These are phyloP conservation scores for Mrakia gelida DNA, from an alignment of 768 basidiomycete genomes.

Conservation along the genomic window DNA sequence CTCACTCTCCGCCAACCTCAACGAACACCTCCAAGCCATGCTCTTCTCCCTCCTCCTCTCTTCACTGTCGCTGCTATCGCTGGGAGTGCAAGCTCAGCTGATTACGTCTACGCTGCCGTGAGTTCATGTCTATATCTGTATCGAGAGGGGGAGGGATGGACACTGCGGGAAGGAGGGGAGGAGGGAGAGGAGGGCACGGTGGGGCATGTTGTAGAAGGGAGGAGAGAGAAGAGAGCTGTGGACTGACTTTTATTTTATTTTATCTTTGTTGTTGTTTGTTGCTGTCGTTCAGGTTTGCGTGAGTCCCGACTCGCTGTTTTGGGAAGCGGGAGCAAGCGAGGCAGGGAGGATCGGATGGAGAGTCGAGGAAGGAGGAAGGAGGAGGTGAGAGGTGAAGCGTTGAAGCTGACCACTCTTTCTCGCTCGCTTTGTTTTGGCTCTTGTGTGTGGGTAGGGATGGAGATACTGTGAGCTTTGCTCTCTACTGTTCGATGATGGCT, in stretches of 20 bases:
- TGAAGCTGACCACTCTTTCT: neutral
- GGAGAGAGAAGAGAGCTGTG: neutral
- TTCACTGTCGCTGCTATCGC: neutral
- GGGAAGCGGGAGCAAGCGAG: neutral
- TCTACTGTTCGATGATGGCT: neutral
- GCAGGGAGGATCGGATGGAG: neutral
- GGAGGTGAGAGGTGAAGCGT: too few species aligned
- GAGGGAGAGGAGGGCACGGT: neutral
- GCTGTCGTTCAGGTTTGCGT: neutral
- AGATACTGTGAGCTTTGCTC: neutral
- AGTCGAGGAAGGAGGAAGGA: neutral
- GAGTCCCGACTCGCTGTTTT: neutral
- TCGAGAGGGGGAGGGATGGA: too few species aligned
- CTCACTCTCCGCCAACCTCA: neutral
- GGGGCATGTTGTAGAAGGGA: neutral
- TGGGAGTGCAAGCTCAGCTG: neutral
- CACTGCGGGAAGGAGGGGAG: neutral
- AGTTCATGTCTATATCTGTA: neutral
- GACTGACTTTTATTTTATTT: too few species aligned
- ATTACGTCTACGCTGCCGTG: conserved; percentile 16
- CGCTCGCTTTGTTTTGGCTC: neutral
- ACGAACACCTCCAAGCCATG: conserved; percentile 1
- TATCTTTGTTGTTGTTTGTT: too few species aligned
- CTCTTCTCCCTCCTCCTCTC: neutral
- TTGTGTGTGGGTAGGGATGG: neutral